Evolutionary conservation across 1,284 basidiomycete genomes (phyloP), one percentile per base, ranked within the genome.

Genomic region (Apiotrichum mycotoxinovorans): DNA sequence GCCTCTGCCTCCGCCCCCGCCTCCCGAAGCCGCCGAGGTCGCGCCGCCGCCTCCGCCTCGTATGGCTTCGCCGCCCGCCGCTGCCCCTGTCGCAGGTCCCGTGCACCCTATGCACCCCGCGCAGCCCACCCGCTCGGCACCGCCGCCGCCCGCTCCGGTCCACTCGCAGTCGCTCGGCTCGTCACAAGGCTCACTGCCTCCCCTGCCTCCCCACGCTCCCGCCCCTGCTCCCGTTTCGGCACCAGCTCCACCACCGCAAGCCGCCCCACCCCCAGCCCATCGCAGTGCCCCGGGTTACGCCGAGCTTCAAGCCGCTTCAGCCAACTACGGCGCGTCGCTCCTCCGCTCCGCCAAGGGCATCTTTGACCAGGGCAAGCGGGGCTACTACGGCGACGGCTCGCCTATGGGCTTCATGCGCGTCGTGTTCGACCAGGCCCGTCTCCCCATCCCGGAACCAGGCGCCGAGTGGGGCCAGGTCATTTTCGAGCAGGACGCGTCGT

Each of bases 381-480:
- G 82, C 2, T 79, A 91, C 45, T 82, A 91, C 35, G 91, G 89
- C 26, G 90, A 94, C 69, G 91, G 91, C 2, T 86, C 87, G 26
- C 87, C 88, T 54, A 78, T 81, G 1, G 89, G 89, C 2, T 93
- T 93, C 70, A 82, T 94, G 17, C 72, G 80, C 17, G 80, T 85
- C 8, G 85, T 85, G 4, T 72, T 92, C 40, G 71, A 72, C 25
- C 60, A 67, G 35, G 72, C 71, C 10, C 65, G 66, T 23, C 40
- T 75, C 7, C 44, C 71, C 43, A 53, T 66, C 57, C 71, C 75
- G 47, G 66, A 72, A 38, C 78, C 79, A 14, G 25, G n/a, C 8
- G 30, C n/a, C 18, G 37, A 14, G 26, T 90, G 86, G 74, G 90
- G 89, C 0, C 83, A 88, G 68, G 75, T 87, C 10, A 80, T 92